Percentiles rank a stretch among this genome's conserved stretches.
phyloP scores from a whole-genome alignment of 805 yeast genomes.

The Saturnispora mendoncae region DNA sequence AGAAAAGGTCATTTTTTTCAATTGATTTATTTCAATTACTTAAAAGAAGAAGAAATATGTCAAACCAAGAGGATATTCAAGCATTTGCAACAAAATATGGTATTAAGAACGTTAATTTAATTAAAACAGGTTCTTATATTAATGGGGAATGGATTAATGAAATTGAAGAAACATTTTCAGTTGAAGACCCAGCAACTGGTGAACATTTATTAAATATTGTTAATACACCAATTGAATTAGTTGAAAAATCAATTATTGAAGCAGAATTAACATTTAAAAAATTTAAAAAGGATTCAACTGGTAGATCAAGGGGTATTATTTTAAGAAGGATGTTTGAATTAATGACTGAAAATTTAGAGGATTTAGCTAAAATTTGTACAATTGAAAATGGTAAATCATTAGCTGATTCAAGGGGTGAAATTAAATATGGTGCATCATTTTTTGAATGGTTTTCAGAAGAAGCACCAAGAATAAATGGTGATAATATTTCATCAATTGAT shows the following conservation, averaged over 20 bases:
- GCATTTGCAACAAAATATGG: conserved; percentile 26
- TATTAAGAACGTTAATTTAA: conserved; percentile 39
- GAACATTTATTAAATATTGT: conserved; percentile 42
- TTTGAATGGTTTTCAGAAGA: conserved; percentile 65
- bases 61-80: conserved; percentile 20
- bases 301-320: conserved; percentile 37
- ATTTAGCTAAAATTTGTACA: conserved; percentile 49
- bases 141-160: conserved; percentile 59
- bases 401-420: conserved; percentile 49
- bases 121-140: conserved; percentile 74
- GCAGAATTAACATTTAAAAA: conserved; percentile 45
- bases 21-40: not conserved
- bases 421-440: conserved; percentile 45
- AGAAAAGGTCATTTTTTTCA: too few species aligned
- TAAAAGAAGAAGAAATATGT: conserved; percentile 17
- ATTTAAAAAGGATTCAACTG: conserved; percentile 40
- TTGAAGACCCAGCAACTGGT: conserved; percentile 49
- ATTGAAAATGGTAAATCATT: conserved; percentile 53
- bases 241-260: conserved; percentile 44
- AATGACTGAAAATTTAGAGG: conserved; percentile 39
- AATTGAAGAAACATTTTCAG: conserved; percentile 52
- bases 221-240: conserved; percentile 44
- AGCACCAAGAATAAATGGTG: conserved; percentile 57
- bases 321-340: conserved; percentile 42
- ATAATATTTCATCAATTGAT: conserved; percentile 53